Base-by-base conservation (phyloP, 345 rosid species). In the Salix dunnii region DNA sequence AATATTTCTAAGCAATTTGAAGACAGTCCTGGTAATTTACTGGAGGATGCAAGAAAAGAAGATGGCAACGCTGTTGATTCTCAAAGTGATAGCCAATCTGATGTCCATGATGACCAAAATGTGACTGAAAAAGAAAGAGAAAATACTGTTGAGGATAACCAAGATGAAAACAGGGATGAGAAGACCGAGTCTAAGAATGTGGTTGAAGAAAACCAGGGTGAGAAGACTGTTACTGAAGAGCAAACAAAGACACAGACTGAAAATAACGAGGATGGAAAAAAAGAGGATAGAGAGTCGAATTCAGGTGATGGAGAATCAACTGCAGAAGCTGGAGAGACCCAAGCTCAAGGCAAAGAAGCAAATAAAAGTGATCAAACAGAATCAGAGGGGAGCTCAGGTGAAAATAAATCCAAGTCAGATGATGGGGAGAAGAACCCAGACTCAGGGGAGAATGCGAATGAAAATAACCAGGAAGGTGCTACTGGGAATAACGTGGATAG, bases 1-100 rank as follows among this genome's bases (percentile, higher is more conserved):
- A 66, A 72, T 16, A 68, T 28, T 65, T 55, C 68, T 38, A 77
- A 69, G 71, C 88, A 90, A 76, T 83, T 80, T 81, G 93, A 90
- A 78, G 91, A 89, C 68, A 86, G 71, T 78, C 84, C 78, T 2
- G 97, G 89, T 55, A 97, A 91, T 83, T 84, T 90, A 38, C 84
- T 92, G 0, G 90, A 83, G 28, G 94, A 87, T 80, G 91, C 85
- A 3, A 90, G 84, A 0, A 91, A 89, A 81, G 93, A 88, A 71
- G 97, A 82, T 70, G 73, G 75, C 58, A 80, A 80, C 7, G n/a
- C 65, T 7, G 8, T 69, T 62, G 16, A 76, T 70, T 61, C 79
- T 9, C 63, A 43, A 61, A 63, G 43, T 58, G 67, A 65, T 14
- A 65, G 35, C 42, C 75, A 65, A 43, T 67, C 81, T 13, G 76